These are phyloP conservation scores for Articulospora tetracladia DNA, from an alignment of 495 filamentous ascomycete species.

Conservation along the genomic window DNA sequence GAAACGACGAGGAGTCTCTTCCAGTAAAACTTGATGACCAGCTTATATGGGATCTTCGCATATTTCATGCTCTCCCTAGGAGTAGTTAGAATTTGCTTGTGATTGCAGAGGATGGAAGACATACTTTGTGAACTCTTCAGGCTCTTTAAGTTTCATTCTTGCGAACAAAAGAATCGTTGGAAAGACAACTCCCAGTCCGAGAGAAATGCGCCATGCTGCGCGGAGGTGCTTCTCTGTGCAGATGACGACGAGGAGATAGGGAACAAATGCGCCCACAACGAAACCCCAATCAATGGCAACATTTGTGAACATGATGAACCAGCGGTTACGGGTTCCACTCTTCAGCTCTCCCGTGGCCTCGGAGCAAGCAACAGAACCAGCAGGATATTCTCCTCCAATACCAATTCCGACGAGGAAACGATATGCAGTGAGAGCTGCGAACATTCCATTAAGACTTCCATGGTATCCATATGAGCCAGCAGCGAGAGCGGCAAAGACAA, in stretches of 20 bases:
- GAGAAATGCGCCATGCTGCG: slow-evolving; percentile 68
- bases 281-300: slow-evolving; percentile 81
- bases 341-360: slow-evolving; percentile 83
- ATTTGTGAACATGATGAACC: slow-evolving; percentile 95
- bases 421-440: slow-evolving; percentile 80
- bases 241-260: slow-evolving; percentile 64
- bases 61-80: slow-evolving; percentile 37
- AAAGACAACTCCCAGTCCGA: slow-evolving; percentile 78
- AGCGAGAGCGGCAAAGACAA: slow-evolving; percentile 77
- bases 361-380: slow-evolving; percentile 78
- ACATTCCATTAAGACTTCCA: slow-evolving; percentile 60
- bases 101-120: not conserved
- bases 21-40: slow-evolving; percentile 56
- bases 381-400: slow-evolving; percentile 81
- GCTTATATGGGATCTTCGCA: slow-evolving; percentile 51
- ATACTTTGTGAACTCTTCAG: slow-evolving; percentile 67
- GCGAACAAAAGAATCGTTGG: slow-evolving; percentile 71
- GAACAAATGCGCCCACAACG: slow-evolving; percentile 73
- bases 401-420: slow-evolving; percentile 69
- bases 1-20: slow-evolving; percentile 63
- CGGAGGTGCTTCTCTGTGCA: slow-evolving; percentile 64
- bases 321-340: slow-evolving; percentile 73
- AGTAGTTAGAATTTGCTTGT: slow-evolving; percentile 25
- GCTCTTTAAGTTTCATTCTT: slow-evolving; percentile 74
- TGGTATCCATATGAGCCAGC: slow-evolving; percentile 70